A percentile compares a stretch with the other conserved stretches of the same genome.
phyloP scores from a whole-genome alignment of 2,329 filamentous ascomycete species.

The Gaeumannomyces sp. region DNA sequence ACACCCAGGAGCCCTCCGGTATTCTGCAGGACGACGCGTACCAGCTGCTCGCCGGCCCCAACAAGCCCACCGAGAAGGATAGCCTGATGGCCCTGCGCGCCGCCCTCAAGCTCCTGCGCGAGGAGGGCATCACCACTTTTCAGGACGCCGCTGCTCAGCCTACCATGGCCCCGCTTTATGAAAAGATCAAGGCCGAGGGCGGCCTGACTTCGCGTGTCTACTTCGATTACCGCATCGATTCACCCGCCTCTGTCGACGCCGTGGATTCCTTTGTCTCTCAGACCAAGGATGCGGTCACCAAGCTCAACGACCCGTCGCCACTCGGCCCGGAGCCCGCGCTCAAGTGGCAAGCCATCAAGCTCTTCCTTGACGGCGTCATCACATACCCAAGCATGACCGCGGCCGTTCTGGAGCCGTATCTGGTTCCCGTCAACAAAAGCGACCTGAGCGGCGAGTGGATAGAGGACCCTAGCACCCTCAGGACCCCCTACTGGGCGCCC shows the following conservation, averaged over 20 bases:
- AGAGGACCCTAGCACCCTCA: not conserved
- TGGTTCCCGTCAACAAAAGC: not conserved
- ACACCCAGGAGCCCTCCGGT: slow-evolving; percentile 1
- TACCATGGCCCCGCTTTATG: not conserved
- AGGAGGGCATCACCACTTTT: slow-evolving; percentile 6
- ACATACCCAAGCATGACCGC: not conserved
- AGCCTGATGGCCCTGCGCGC: slow-evolving; percentile 1
- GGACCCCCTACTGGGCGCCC: not conserved
- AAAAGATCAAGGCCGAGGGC: slow-evolving; percentile 2
- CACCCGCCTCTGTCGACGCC: not conserved
- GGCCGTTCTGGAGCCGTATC: slow-evolving; percentile 4
- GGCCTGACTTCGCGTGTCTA: slow-evolving; percentile 3
- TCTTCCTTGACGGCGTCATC: slow-evolving; percentile 4
- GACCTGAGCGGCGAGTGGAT: not conserved
- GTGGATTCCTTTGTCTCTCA: not conserved
- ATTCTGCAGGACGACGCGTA: not conserved
- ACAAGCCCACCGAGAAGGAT: not conserved
- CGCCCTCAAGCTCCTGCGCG: slow-evolving; percentile 6
- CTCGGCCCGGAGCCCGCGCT: not conserved
- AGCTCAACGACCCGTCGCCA: not conserved
- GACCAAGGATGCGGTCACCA: not conserved
- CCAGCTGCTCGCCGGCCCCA: not conserved
- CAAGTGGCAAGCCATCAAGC: slow-evolving; percentile 6
- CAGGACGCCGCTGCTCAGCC: not conserved
- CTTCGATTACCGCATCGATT: slow-evolving; percentile 4